Conservation (phyloP, 169 alveolate species). For the Plasmodium blacklocki region DNA sequence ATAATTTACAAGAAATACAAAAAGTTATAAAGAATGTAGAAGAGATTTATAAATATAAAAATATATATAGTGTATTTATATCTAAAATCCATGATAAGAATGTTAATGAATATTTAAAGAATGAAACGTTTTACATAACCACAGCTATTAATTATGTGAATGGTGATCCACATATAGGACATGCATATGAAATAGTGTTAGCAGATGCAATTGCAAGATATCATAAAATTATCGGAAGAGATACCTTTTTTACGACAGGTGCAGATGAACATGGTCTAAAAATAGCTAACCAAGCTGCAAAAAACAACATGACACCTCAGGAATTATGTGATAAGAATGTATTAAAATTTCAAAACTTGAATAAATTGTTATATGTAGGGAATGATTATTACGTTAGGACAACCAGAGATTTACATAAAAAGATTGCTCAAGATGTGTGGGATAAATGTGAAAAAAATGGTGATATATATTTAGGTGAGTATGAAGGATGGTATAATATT, state of each 20-base stretch:
- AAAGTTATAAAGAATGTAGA: constrained; percentile 30
- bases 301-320: constrained; percentile 85
- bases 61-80: constrained; percentile 60
- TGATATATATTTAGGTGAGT: constrained; percentile 89
- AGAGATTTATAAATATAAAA: constrained; percentile 37
- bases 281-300: constrained; percentile 91
- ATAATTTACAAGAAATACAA: constrained; percentile 51
- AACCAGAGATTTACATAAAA: constrained; percentile 87
- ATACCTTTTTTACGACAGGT: constrained; percentile 90
- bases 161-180: constrained; percentile 96
- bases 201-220: constrained; percentile 87
- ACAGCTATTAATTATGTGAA: constrained; percentile 95
- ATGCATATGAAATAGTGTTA: constrained; percentile 88
- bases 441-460: constrained; percentile 83
- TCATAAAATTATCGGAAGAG: constrained; percentile 86
- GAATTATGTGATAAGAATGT: constrained; percentile 89
- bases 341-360: constrained; percentile 76
- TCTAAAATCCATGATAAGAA: constrained; percentile 44
- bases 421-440: constrained; percentile 88
- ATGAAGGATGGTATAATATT: constrained; percentile 93
- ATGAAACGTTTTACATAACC: constrained; percentile 87
- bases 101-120: constrained; percentile 42
- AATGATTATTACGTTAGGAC: constrained; percentile 91
- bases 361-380: constrained; percentile 74
- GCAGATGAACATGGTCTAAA: constrained; percentile 96